Evolutionary conservation across 257 asterid genomes (phyloP), one percentile per base, ranked within the genome.

Genomic region (Parsonsia alboflavescens): DNA sequence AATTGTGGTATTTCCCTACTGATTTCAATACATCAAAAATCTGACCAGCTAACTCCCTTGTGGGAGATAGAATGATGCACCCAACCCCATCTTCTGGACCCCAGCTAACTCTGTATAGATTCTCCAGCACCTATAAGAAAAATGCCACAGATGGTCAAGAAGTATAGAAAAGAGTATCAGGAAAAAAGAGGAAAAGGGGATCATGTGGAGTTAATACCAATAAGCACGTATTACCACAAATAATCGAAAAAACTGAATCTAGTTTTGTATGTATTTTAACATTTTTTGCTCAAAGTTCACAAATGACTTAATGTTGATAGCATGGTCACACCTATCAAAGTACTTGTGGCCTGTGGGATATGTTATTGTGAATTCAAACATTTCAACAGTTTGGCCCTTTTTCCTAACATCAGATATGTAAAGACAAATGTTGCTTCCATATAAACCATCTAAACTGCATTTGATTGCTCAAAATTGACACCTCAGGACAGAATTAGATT

Each of bases 51-150:
- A 95, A 81, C 81, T 95, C 99, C 87, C 99, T 90, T 48, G 99
- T 92, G 41, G 98, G 99, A 69, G 97, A 89, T 88, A 95, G 84
- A 73, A 92, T 91, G 79, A 95, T 95, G 80, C 94, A 85, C 21
- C 99, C 99, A 73, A 95, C 96, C 63, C 99, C 98, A 71, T 88
- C 99, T 82, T 95, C 98, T 53, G 93, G 93, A 54, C 96, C 94
- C 99, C 99, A 95, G 78, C 94, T 88, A 74, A 90, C 87, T 79
- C 79, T 83, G 82, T 92, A 85, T 53, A 95, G 72, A 89, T 85
- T 95, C 82, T 95, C 99, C 73, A 95, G 73, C 70, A 91, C 87
- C 99, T 91, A 85, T 62, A 73, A 78, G 30, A 78, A 69, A 76
- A 52, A 85, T 10, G 53, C 59, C 59, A 54, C 5, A 65, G 17